A percentile compares a stretch with the other conserved stretches of the same genome.
phyloP scores from a whole-genome alignment of 208 protist species.

The Leishmania lainsoni region DNA sequence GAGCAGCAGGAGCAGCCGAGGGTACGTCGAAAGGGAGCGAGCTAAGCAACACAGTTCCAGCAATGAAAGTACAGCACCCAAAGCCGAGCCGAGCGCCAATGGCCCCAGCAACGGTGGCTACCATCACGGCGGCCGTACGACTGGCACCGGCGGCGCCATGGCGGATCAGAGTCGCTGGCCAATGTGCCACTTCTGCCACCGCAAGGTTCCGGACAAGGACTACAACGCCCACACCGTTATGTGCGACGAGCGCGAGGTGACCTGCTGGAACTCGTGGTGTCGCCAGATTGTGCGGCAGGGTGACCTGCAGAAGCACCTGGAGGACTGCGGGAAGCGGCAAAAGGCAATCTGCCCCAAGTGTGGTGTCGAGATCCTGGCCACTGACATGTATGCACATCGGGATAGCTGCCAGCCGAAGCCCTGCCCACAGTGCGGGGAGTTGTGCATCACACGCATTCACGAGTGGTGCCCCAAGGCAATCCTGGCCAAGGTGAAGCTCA shows the following conservation, averaged over 20 bases:
- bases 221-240: constrained; percentile 88
- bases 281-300: constrained; percentile 81
- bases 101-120: neutral
- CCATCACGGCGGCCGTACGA: neutral
- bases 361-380: constrained; percentile 61
- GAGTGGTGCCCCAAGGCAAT: constrained; percentile 74
- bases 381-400: constrained; percentile 74
- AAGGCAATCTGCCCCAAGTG: constrained; percentile 83
- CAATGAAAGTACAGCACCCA: constrained; percentile 5
- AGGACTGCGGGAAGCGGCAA: constrained; percentile 77
- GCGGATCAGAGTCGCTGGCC: constrained; percentile 38
- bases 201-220: constrained; percentile 70
- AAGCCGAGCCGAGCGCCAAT: constrained; percentile 6
- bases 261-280: constrained; percentile 90
- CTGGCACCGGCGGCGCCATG: neutral
- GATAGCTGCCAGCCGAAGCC: constrained; percentile 73
- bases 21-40: neutral
- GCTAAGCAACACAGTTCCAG: neutral
- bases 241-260: constrained; percentile 89
- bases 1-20: neutral
- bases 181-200: constrained; percentile 75
- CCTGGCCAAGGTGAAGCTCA: constrained; percentile 32
- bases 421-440: constrained; percentile 72
- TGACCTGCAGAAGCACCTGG: constrained; percentile 70
- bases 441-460: constrained; percentile 86